Conservation (phyloP, 306 rosid species). For the Echinosophora koreensis region DNA sequence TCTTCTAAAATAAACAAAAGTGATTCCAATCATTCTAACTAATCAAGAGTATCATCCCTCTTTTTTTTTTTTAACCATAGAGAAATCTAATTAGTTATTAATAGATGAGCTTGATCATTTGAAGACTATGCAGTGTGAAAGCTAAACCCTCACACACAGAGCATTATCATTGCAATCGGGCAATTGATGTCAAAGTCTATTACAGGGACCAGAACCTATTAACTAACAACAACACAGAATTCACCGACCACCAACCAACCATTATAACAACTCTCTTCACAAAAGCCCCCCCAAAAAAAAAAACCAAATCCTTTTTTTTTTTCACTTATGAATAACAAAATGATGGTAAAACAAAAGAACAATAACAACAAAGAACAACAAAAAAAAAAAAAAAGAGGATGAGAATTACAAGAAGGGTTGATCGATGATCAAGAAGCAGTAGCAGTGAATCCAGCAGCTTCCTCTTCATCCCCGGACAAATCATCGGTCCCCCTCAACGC, state of each 20-base stretch:
- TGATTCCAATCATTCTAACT: no score
- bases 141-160: background rate
- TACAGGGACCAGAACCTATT: no score
- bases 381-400: background rate
- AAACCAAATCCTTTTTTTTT: background rate
- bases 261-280: no score
- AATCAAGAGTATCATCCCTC: no score
- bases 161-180: background rate
- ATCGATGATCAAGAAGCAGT: conserved; percentile 35
- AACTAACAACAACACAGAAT: no score
- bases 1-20: no score
- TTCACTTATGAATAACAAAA: background rate
- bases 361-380: background rate
- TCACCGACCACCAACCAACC: no score
- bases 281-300: background rate
- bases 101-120: no score
- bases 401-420: background rate
- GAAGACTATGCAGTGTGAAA: no score
- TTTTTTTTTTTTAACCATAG: no score
- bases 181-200: background rate
- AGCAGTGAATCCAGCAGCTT: conserved; percentile 41
- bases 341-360: background rate
- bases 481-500: conserved; percentile 65
- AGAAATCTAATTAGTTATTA: no score
- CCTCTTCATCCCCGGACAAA: conserved; percentile 66